phyloP scores from a whole-genome alignment of 2,329 filamentous ascomycete genomes.

The Ophiostoma sp. region DNA sequence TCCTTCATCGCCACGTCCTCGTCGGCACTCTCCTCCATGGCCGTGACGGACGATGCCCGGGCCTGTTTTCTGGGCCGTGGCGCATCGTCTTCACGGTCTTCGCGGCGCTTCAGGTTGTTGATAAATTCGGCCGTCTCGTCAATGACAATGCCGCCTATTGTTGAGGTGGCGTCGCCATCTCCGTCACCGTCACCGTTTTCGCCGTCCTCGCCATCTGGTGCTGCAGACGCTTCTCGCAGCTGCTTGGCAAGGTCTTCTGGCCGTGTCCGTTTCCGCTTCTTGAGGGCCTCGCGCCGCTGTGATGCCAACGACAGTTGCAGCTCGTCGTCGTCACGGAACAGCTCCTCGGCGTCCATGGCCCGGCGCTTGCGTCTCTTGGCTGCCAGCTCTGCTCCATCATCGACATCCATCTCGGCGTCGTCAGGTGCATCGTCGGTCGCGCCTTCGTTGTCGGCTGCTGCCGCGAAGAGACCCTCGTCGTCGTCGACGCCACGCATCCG shows the following conservation, averaged over 20 bases:
- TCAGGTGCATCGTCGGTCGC: conserved; percentile 31
- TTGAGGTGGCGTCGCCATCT: background rate
- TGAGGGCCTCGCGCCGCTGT: conserved; percentile 81
- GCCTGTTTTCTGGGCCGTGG: background rate
- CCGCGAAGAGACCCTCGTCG: conserved; percentile 56
- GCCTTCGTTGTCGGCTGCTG: conserved; percentile 43
- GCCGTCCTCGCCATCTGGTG: conserved; percentile 43
- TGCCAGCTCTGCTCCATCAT: conserved; percentile 49
- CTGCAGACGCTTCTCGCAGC: conserved; percentile 62
- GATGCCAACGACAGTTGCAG: conserved; percentile 74
- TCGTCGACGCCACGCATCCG: conserved; percentile 65
- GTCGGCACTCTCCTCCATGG: conserved; percentile 46
- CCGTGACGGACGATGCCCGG: conserved; percentile 40
- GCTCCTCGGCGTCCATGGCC: conserved; percentile 56
- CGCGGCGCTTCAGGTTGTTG: conserved; percentile 73
- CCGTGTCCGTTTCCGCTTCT: conserved; percentile 84
- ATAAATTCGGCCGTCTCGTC: conserved; percentile 96
- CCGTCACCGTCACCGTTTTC: conserved; percentile 32
- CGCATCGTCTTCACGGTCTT: conserved; percentile 48
- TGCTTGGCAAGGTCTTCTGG: conserved; percentile 86
- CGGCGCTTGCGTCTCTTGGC: conserved; percentile 60
- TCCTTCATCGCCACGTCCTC: conserved; percentile 54
- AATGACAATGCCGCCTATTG: conserved; percentile 70
- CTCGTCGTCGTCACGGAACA: conserved; percentile 71
- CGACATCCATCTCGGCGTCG: conserved; percentile 68